Evolutionary conservation across 176 grass and related monocot genomes (phyloP), one percentile per base, ranked within the genome.

Genomic region (Oryza nivara): DNA sequence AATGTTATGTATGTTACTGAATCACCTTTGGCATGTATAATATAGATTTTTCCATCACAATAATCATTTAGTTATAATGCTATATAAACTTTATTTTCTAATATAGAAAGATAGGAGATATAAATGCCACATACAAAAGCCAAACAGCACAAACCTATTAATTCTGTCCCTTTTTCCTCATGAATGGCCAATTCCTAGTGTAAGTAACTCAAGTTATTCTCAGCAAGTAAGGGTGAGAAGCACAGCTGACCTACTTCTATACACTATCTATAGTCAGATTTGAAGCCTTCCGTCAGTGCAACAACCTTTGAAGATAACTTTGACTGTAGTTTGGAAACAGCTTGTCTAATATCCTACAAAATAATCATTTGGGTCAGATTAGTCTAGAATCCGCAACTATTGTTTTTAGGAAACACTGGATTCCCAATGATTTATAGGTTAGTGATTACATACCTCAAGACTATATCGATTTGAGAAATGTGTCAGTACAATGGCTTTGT

Each of bases 261-360:
- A 80, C 64, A 79, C 51, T 86, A 99, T 76, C 75, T 86, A 82
- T 94, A 92, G 28, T 85, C 70, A 80, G 93, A 96, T 91, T 72
- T 94, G 79, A 99, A 99, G 67, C 96, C 96, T 84, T 99, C 96
- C 84, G 93, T 96, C 41, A 96, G 93, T 82, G 93, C 91, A 87
- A 92, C 86, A 75, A 94, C 76, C 67, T 94, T 99, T 2, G 93
- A 88, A 81, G 89, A 83, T 75, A 94, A 80, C 66, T 91, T 99
- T 12, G 86, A 78, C 73, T 99, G 93, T 72, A 99, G 74, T 84
- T 79, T 94, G 26, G 86, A 86, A 86, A 94, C 84, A 72, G 91
- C 96, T 75, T 86, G 86, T 44, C 88, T 75, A 48, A 99, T 96
- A 89, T 96, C 96, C 96, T 96, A 88, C 79, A 91, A 81, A 87